phyloP scores from a whole-genome alignment of 257 asterid genomes.

The Jacaranda mimosifolia region DNA sequence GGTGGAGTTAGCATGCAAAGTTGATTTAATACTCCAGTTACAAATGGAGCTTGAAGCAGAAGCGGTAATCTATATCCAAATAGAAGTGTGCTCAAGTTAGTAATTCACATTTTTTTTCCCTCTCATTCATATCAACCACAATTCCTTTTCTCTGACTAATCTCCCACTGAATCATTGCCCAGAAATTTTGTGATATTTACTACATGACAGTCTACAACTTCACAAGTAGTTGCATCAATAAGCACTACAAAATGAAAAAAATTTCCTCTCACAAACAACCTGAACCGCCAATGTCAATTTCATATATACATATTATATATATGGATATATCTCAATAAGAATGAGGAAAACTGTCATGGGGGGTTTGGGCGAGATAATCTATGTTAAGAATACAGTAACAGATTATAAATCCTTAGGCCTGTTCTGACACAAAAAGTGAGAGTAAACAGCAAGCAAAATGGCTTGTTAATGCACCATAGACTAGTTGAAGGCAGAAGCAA shows the following conservation, averaged over 20 bases:
- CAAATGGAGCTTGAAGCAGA: background rate
- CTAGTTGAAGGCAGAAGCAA: background rate
- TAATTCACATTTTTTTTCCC: background rate
- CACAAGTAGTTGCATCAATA: background rate
- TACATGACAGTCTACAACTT: background rate
- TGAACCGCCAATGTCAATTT: background rate
- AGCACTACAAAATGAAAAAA: background rate
- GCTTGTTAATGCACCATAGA: background rate
- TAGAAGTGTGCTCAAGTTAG: background rate
- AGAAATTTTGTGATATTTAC: background rate
- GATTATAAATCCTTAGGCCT: background rate
- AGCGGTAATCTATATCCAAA: background rate
- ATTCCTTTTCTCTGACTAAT: background rate
- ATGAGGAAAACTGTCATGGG: background rate
- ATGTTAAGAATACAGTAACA: background rate
- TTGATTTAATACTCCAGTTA: background rate
- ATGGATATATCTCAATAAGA: too few species aligned
- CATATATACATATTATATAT: background rate
- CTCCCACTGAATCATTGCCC: background rate
- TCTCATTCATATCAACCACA: constrained; percentile 22
- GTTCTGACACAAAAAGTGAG: background rate
- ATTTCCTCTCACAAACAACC: background rate
- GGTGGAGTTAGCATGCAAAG: background rate
- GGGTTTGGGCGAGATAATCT: background rate
- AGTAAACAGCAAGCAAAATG: background rate